phyloP scores from a whole-genome alignment of 1,284 basidiomycete species.

The Stygiomarasmius scandens region DNA sequence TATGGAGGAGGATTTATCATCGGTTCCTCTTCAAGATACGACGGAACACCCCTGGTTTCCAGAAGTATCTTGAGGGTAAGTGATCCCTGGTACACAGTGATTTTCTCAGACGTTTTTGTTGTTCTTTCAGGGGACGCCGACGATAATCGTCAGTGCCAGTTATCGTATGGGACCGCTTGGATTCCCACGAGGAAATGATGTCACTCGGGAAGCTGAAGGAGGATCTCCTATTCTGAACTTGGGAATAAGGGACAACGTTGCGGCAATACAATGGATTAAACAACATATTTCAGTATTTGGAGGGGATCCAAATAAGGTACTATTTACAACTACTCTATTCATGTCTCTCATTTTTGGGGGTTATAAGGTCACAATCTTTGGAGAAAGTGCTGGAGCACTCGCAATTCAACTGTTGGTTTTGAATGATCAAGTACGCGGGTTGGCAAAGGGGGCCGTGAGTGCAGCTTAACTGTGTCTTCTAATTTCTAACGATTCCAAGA shows the following conservation, averaged over 20 bases:
- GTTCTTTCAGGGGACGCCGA: constrained; percentile 43
- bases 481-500: constrained; percentile 34
- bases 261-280: constrained; percentile 6
- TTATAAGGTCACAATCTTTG: constrained; percentile 23
- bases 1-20: constrained; percentile 8
- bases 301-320: constrained; percentile 11
- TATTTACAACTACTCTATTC: not conserved
- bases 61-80: constrained; percentile 47
- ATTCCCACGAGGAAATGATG: constrained; percentile 36
- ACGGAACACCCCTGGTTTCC: constrained; percentile 35
- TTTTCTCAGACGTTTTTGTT: not conserved
- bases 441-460: constrained; percentile 47
- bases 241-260: constrained; percentile 3
- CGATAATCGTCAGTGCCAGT: constrained; percentile 56
- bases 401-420: constrained; percentile 45
- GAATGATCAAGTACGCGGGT: constrained; percentile 38
- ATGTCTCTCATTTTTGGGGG: not conserved
- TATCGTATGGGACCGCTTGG: constrained; percentile 45
- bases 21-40: constrained; percentile 4
- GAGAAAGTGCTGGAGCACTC: constrained; percentile 49
- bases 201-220: not conserved
- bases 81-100: too few species aligned
- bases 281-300: constrained; percentile 2
- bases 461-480: not conserved
- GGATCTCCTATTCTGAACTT: not conserved